Evolutionary conservation across 352 stramenopile species (phyloP), one percentile per base, ranked within the genome.

Genomic region (Globisporangium cystogenes): DNA sequence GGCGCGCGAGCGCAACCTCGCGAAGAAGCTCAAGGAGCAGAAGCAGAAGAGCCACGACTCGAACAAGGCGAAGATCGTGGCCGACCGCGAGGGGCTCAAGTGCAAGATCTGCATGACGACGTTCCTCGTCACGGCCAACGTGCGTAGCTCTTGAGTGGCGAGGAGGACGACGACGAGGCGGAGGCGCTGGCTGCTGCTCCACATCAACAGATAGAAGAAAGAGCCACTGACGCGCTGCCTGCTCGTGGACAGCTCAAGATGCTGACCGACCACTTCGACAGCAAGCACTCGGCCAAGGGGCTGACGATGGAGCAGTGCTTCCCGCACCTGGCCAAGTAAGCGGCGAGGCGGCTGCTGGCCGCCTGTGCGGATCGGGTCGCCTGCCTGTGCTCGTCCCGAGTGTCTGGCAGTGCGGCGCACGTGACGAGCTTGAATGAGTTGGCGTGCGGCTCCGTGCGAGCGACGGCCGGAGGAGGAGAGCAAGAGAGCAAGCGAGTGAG

Each of bases 31-130:
- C 54, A 93, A 93, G 64, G 82, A 91, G 0, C 70, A 76, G 48
- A 93, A 90, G 65, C 45, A 77, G 36, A 90, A 90, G 66, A 87
- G 74, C 62, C 79, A 86, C 59, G 72, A 73, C n/a, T 78, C 77
- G 55, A 89, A 72, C 55, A 89, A 87, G 52, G 74, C 68, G 57
- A 93, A 93, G 68, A 90, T 93, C 74, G 68, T 74, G 57, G 77
- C 80, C 16, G 82, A 93, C 63, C 70, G 74, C 45, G 70, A 74
- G 40, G 73, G 74, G 26, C 73, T 89, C 70, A 93, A 90, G 70
- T 93, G 82, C 76, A 93, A 90, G 50, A 90, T 93, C 68, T 93
- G 82, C 67, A 82, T 93, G 67, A 89, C 81, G 27, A 91, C 80
- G 8, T 91, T 93, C 60, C 86, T 93, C 70, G 71, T 93, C 67